Evolutionary conservation across 2,329 filamentous ascomycete genomes (phyloP), one percentile per base, ranked within the genome.

Genomic region (Alternaria incomplexa): DNA sequence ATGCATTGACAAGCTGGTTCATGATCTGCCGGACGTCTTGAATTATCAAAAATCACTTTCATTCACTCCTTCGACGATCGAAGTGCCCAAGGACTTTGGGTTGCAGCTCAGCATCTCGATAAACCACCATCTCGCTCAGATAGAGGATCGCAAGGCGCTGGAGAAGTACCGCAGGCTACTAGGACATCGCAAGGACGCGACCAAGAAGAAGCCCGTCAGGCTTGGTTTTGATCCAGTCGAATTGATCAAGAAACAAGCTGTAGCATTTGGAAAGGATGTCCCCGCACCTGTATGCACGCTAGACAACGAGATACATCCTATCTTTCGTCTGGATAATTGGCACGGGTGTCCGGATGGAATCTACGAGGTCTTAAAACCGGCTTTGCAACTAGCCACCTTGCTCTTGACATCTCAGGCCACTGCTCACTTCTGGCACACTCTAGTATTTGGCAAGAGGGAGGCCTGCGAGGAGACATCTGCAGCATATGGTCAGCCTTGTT

Each of bases 141-240:
- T 80, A 46, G 77, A 73, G 20, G 77, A 80, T 58, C 75, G 77
- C 8, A 78, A 78, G 56, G 67, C 77, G 17, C 58, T 79, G 30
- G 77, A 80, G 51, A 79, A 78, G 58, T 80, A 79, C 62, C 70
- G 77, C 52, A 69, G 76, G n/a, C 65, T 80, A 44, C 66, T 80
- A n/a, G 77, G 77, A 2, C 72, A 80, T 55, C 70, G 75, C 36
- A 78, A 76, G 56, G 74, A 77, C 44, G 61, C 69, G 15, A 58
- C 68, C 3, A 79, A 79, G 61, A 69, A 73, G 9, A 79, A 75
- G 58, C 57, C 71, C 23, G 48, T 77, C 12, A 79, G 72, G 43
- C 72, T 79, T 36, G 79, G 79, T 0, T 81, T 81, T 56, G 78
- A 81, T 56, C 78, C 79, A 17, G 71, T 77, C 36, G 77, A 81